These are phyloP conservation scores for Fusarium gaditjirri DNA, from an alignment of 2,329 filamentous ascomycete species.

Conservation along the genomic window DNA sequence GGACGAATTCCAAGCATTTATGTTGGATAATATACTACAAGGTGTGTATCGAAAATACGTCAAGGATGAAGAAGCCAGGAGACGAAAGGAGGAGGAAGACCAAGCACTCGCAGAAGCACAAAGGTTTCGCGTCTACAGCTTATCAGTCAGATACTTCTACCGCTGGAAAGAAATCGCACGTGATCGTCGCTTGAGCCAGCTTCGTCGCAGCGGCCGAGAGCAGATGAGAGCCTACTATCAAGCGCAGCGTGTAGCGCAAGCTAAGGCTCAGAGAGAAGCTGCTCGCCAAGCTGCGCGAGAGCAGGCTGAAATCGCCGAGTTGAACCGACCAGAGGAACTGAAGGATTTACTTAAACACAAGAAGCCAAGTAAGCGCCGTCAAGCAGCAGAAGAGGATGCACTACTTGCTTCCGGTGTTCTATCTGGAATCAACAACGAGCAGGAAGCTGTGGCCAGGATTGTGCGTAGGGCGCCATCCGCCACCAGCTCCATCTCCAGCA, in stretches of 20 bases:
- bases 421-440: slow-evolving; percentile 54
- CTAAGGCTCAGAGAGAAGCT: slow-evolving; percentile 50
- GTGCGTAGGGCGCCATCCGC: slow-evolving; percentile 45
- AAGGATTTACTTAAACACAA: slow-evolving; percentile 48
- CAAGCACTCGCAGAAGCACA: slow-evolving; percentile 58
- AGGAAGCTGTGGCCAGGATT: slow-evolving; percentile 49
- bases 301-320: slow-evolving; percentile 39
- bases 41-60: slow-evolving; percentile 55
- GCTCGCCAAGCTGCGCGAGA: slow-evolving; percentile 42
- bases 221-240: slow-evolving; percentile 60
- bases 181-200: slow-evolving; percentile 59
- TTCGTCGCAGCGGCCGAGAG: slow-evolving; percentile 63
- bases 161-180: slow-evolving; percentile 63
- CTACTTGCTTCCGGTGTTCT: slow-evolving; percentile 57
- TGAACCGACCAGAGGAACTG: slow-evolving; percentile 51
- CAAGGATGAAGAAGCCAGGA: slow-evolving; percentile 54
- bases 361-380: slow-evolving; percentile 45
- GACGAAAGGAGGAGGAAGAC: slow-evolving; percentile 60
- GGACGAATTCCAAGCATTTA: slow-evolving; percentile 59
- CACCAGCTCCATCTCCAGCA: slow-evolving; percentile 35
- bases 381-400: slow-evolving; percentile 51
- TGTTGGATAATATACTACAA: slow-evolving; percentile 58
- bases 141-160: slow-evolving; percentile 67
- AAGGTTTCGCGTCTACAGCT: slow-evolving; percentile 60
- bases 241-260: slow-evolving; percentile 49